Conservation (phyloP, 2,329 filamentous ascomycete species). For the Fusarium oxysporum region DNA sequence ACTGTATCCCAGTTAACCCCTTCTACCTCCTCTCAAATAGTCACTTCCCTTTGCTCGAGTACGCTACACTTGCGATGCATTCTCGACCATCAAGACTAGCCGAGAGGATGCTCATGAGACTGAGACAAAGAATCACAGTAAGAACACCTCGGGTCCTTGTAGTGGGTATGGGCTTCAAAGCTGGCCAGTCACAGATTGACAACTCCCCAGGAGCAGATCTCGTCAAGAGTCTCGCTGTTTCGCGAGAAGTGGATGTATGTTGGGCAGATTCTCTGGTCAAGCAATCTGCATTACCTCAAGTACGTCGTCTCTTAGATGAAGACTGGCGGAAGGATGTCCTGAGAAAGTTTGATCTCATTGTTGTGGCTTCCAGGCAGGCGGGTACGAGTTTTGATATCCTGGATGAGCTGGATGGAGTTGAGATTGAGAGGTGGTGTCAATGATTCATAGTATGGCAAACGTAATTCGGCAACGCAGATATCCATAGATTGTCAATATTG, state of each 20-base stretch:
- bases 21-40: conserved; percentile 62
- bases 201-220: conserved; percentile 59
- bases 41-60: conserved; percentile 58
- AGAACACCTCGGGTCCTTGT: conserved; percentile 52
- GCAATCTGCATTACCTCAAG: conserved; percentile 53
- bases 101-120: conserved; percentile 46
- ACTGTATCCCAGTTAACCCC: conserved; percentile 67
- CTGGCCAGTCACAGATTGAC: conserved; percentile 57
- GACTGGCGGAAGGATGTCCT: conserved; percentile 53
- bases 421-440: conserved; percentile 54
- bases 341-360: conserved; percentile 54
- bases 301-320: conserved; percentile 50
- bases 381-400: conserved; percentile 54
- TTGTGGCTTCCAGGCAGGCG: conserved; percentile 55
- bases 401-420: conserved; percentile 49
- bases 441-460: neutral
- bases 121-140: conserved; percentile 15
- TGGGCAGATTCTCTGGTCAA: conserved; percentile 57
- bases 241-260: conserved; percentile 51
- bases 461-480: neutral
- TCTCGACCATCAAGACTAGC: conserved; percentile 54
- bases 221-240: conserved; percentile 49
- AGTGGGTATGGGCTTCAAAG: conserved; percentile 61
- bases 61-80: conserved; percentile 56
- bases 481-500: neutral